Base-by-base conservation (phyloP, 2,329 filamentous ascomycete species). In the Ascomycota sp. region DNA sequence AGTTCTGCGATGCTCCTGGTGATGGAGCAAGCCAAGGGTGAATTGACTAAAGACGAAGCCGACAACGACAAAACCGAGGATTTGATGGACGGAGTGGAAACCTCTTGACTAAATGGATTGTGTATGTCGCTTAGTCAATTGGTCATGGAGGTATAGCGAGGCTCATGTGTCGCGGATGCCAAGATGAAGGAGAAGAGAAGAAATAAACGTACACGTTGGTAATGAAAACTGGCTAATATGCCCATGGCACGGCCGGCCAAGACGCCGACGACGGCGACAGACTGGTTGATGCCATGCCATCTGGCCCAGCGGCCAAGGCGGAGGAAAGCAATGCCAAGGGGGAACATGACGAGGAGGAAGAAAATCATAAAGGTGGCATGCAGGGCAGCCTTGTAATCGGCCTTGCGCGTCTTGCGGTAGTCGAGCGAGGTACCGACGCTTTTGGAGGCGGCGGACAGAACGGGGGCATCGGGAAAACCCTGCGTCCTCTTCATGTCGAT, bases 1-100 rank as follows among this genome's bases (percentile, higher is more conserved):
- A 3, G 61, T 66, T 43, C 55, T 51, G 40, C 58, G 62, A 44
- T 55, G 69, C 23, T 61, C 52, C 28, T 56, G 51, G 39, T 73
- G 69, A 38, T 72, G 64, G 32, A 69, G 37, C 36, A 64, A 53
- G 20, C 69, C 69, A 10, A 74, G 43, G 2, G 51, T 45, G 34
- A 69, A 61, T 39, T 73, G 66, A 5, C 42, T 50, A 11, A 74
- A 43, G 30, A 71, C 46, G 29, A 63, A 55, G 26, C 57, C 47
- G 27, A 67, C 51, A 24, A 70, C 48, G 11, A 72, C 42, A 33
- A 69, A 53, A 7, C 70, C 70, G 33, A 75, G 49, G 29, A 74
- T 53, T 40, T 74, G 69, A 40, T 75, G 70, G 7, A 56, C 47
- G 1, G 57, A 56, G 27, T 55, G 56, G 46, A 69, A 66, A 8